These are phyloP conservation scores for Allium cepa DNA, from an alignment of 106 monocot genomes.

Conservation along the genomic window DNA sequence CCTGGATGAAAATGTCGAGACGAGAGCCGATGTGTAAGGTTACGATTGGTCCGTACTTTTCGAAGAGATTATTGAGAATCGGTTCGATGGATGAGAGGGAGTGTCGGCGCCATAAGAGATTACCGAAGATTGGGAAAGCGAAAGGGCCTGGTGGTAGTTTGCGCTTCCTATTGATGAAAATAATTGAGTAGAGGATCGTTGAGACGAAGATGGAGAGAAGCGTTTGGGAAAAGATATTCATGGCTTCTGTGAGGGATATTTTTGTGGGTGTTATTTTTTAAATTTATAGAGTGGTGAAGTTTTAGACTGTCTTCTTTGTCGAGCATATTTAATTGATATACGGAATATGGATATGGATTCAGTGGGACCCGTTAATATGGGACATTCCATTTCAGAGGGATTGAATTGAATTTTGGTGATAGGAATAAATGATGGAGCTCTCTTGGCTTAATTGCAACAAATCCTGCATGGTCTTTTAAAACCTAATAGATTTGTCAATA, in stretches of 20 bases:
- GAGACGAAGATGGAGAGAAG: constrained; percentile 7
- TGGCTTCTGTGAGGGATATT: background rate
- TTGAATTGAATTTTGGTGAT: too few species aligned
- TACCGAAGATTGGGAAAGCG: constrained; percentile 11
- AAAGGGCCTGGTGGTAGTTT: constrained; percentile 12
- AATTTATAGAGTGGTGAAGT: too few species aligned
- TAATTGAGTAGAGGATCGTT: background rate
- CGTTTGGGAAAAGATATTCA: background rate
- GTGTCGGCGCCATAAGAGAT: constrained; percentile 5
- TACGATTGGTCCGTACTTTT: constrained; percentile 24
- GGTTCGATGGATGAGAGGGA: background rate
- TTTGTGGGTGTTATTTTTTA: too few species aligned
- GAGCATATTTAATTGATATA: too few species aligned
- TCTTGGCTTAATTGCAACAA: too few species aligned
- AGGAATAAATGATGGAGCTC: too few species aligned
- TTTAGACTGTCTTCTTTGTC: too few species aligned
- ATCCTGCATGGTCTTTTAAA: too few species aligned
- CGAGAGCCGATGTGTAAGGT: constrained; percentile 24
- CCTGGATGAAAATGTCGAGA: constrained; percentile 20
- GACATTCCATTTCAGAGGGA: too few species aligned
- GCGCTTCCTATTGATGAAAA: background rate
- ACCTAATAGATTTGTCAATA: too few species aligned
- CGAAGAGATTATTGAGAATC: constrained; percentile 4
- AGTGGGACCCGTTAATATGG: too few species aligned
- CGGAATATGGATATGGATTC: too few species aligned